A percentile compares a stretch with the other conserved stretches of the same genome.
These are phyloP conservation scores for Thielaviopsis cerberus DNA, from an alignment of 2,329 filamentous ascomycete species.

Conservation along the genomic window DNA sequence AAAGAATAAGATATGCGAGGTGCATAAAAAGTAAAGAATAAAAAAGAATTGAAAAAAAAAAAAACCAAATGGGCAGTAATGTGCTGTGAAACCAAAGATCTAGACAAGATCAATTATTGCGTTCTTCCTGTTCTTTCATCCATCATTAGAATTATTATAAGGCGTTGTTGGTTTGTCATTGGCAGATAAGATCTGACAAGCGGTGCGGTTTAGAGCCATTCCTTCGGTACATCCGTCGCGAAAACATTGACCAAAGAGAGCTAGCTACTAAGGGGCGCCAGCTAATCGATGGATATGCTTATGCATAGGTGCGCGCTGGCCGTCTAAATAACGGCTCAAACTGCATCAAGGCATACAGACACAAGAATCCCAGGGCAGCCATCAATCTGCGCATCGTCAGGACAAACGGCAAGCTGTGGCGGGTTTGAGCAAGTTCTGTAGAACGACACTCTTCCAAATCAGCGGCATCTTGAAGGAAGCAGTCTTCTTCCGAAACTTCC, in stretches of 20 bases:
- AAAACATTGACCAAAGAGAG: neutral
- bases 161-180: neutral
- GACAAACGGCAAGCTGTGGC: conserved; percentile 1
- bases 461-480: conserved; percentile 8
- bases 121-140: conserved; percentile 5
- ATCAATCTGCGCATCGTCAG: conserved; percentile 10
- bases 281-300: neutral
- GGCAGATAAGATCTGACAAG: neutral
- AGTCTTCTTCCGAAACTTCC: conserved; percentile 1
- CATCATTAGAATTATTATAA: conserved; percentile 8
- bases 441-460: conserved; percentile 10
- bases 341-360: conserved; percentile 11
- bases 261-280: neutral
- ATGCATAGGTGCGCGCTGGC: conserved; percentile 9
- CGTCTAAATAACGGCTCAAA: conserved; percentile 12
- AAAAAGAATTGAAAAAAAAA: conserved; percentile 1
- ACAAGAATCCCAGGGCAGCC: conserved; percentile 10
- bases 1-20: neutral
- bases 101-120: conserved; percentile 5
- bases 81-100: conserved; percentile 12
- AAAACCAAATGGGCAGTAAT: conserved; percentile 1
- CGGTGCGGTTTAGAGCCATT: neutral
- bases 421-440: neutral
- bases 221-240: neutral
- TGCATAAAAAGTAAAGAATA: neutral